Conservation (phyloP, 805 yeast genomes). For the Myxozyma melibiosi region DNA sequence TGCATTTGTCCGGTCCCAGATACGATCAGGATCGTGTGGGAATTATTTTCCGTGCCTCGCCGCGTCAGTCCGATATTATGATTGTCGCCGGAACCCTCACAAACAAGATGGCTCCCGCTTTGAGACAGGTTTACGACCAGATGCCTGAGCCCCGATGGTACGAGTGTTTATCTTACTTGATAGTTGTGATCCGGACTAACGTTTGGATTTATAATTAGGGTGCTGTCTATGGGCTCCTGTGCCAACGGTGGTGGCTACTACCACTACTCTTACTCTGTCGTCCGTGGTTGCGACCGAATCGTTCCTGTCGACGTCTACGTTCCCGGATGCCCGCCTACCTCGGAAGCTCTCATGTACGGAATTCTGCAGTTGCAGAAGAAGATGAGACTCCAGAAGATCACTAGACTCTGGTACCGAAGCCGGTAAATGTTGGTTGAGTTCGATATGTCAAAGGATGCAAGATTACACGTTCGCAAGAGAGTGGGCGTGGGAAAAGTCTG, state of each 20-base stretch:
- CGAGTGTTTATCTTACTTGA: too few relatives aligned
- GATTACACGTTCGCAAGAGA: not conserved
- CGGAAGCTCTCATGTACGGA: slow-evolving; percentile 90
- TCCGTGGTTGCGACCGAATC: slow-evolving; percentile 85
- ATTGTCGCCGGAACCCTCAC: slow-evolving; percentile 91
- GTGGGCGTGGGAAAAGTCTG: too few relatives aligned
- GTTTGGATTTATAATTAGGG: slow-evolving; percentile 45
- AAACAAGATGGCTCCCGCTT: slow-evolving; percentile 90
- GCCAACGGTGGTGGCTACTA: slow-evolving; percentile 94
- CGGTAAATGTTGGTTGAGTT: slow-evolving; percentile 20
- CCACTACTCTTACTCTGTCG: slow-evolving; percentile 86
- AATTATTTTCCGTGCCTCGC: slow-evolving; percentile 90
- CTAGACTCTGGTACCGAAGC: slow-evolving; percentile 55
- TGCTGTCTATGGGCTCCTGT: slow-evolving; percentile 90
- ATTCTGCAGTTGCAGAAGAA: slow-evolving; percentile 86
- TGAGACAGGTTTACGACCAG: slow-evolving; percentile 90
- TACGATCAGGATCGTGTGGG: slow-evolving; percentile 92
- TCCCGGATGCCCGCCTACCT: slow-evolving; percentile 91
- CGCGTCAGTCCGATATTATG: slow-evolving; percentile 90
- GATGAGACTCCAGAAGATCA: slow-evolving; percentile 78
- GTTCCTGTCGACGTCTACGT: slow-evolving; percentile 89
- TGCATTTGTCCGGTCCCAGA: slow-evolving; percentile 89
- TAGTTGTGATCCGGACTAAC: too few relatives aligned
- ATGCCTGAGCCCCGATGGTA: slow-evolving; percentile 88
- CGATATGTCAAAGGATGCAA: not conserved